Evolutionary conservation across 108 stramenopile genomes (phyloP), one percentile per base, ranked within the genome.

Genomic region (Stephanodiscus triporus): DNA sequence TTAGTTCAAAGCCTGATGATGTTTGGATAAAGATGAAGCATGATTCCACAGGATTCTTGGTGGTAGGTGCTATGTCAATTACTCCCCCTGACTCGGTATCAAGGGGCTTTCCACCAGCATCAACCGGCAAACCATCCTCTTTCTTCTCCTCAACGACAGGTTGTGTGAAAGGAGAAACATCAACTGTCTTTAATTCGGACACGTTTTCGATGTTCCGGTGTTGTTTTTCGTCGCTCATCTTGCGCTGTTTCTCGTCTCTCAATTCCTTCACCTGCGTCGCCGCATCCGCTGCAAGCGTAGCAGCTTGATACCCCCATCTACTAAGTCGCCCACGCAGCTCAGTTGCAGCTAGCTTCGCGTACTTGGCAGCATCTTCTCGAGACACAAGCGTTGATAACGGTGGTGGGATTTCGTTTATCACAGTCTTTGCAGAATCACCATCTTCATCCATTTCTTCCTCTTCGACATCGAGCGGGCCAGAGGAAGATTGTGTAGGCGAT

Each of bases 241-340:
- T 80, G 6, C 79, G 62, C 23, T 77, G 76, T 38, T 68, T 63
- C 32, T 77, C 68, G 26, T 80, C 73, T 50, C 67, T 73, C 49
- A 80, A 40, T 70, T 80, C 79, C 54, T 80, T 67, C 10, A 80
- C 79, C 16, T 55, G 72, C 3, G 67, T 60, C 32, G 72, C 73
- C 22, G 79, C 79, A 36, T 73, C 72, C 19, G 60, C 71, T 8
- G 79, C 79, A 53, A 57, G 67, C 45, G 66, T 70, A 16, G 79
- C 79, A 43, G 73, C 79, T 47, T 74, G 63, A 57, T 69, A 68
- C 30, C 79, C 73, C 79, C 79, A 80, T 27, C 79, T 67, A 60
- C 72, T 65, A 24, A 80, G 70, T 14, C 79, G 48, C 17, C 79
- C 73, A 6, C 79, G 60, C 34, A 80, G 36, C 53, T 74, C 79